phyloP scores from a whole-genome alignment of 108 stramenopile species.

The Cyclotella choctawhatcheeana region DNA sequence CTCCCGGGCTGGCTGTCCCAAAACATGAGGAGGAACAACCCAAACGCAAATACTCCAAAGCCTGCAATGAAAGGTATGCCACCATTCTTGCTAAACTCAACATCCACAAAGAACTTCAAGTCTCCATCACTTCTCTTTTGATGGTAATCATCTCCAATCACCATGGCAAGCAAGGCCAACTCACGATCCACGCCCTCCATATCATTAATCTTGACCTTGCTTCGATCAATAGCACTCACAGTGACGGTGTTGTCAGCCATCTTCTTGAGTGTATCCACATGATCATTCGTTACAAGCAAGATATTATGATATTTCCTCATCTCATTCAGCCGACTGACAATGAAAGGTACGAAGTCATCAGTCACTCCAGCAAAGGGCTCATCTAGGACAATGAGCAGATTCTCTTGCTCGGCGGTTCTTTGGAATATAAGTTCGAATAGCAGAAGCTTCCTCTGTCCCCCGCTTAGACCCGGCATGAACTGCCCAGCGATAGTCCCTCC shows the following conservation, averaged over 20 bases:
- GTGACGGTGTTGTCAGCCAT: slow-evolving; percentile 75
- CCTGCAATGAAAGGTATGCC: slow-evolving; percentile 48
- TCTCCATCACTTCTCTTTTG: slow-evolving; percentile 42
- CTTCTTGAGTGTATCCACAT: slow-evolving; percentile 59
- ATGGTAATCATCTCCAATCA: slow-evolving; percentile 57
- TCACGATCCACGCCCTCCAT: slow-evolving; percentile 56
- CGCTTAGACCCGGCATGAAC: slow-evolving; percentile 68
- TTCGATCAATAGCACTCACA: slow-evolving; percentile 68
- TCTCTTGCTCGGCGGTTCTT: slow-evolving; percentile 50
- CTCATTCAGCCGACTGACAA: slow-evolving; percentile 55
- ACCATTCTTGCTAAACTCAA: slow-evolving; percentile 55
- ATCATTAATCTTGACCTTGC: slow-evolving; percentile 59
- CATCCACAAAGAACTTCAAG: slow-evolving; percentile 66
- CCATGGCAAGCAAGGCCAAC: slow-evolving; percentile 56
- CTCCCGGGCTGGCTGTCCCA: slow-evolving; percentile 57
- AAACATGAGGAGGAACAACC: slow-evolving; percentile 55
- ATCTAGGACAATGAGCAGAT: slow-evolving; percentile 64
- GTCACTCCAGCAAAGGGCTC: slow-evolving; percentile 80
- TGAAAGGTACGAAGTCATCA: slow-evolving; percentile 78
- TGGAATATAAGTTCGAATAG: slow-evolving; percentile 75
- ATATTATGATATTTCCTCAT: slow-evolving; percentile 68
- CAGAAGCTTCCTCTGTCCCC: slow-evolving; percentile 71
- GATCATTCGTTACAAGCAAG: slow-evolving; percentile 78
- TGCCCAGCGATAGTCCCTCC: slow-evolving; percentile 81
- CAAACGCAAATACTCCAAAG: slow-evolving; percentile 55